Evolutionary conservation across 2,329 filamentous ascomycete genomes (phyloP), one percentile per base, ranked within the genome.

Genomic region (Sphaerulina vaccinii): DNA sequence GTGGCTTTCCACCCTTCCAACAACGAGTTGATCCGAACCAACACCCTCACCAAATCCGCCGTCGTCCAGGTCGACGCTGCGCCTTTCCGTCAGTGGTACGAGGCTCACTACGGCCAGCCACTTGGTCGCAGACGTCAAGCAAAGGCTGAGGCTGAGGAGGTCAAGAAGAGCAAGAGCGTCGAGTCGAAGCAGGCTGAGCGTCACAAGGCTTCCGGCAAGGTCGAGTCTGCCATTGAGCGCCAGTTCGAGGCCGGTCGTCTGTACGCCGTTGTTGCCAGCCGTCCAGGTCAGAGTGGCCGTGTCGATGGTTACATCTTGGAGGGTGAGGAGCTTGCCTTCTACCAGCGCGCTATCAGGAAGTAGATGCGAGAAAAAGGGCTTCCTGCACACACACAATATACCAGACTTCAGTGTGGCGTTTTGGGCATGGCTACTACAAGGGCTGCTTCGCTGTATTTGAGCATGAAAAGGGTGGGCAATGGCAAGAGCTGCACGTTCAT

Each of bases 11-110:
- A 99, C 81, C 95, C 93, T 61, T 96, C 92, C 76, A 99, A 99
- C 91, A 99, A 99, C 90, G 93, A 99, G 82, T 85, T 99, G 69
- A 91, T 99, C 83, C 93, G 93, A 74, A 99, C 93, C 79, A 99
- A 99, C 87, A 97, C 93, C 81, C 85, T 99, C 76, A 99, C 93
- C 84, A 95, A 91, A 82, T 90, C 90, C 73, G 93, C 93, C 80
- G 89, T 99, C 72, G 89, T 99, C 76, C 93, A 99, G 84, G 82
- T 99, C 79, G 93, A 99, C 78, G 93, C 95, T 70, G 90, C 93
- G 62, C 93, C 93, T 67, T 99, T 99, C 89, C 85, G 93, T 76
- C 92, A 97, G 82, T 99, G 93, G 93, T 99, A 95, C 81, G 93
- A 99, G 86, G 90, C 93, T 68, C 93, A 99, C 87, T 99, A 99